Conservation (phyloP, 768 basidiomycete genomes). For the Candolleomyces aberdarensis region DNA sequence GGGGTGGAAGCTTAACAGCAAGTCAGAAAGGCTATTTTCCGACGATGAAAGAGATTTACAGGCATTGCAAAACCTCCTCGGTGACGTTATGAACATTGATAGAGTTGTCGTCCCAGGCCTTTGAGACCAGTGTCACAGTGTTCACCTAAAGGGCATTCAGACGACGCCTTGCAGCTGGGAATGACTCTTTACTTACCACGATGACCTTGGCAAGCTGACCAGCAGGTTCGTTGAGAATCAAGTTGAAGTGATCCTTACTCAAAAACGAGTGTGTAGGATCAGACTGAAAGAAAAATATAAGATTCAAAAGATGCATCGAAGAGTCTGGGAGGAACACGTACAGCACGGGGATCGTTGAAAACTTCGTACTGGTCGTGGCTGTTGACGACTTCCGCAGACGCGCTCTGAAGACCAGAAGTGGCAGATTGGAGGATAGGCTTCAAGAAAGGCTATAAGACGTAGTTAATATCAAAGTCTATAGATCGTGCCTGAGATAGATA, state of each 20-base stretch:
- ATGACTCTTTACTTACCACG: constrained; percentile 44
- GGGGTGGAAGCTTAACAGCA: constrained; percentile 66
- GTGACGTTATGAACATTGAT: constrained; percentile 53
- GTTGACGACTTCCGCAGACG: constrained; percentile 76
- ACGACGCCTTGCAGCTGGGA: background rate
- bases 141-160: constrained; percentile 40
- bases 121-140: constrained; percentile 64
- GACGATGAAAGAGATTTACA: constrained; percentile 42
- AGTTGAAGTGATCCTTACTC: constrained; percentile 86
- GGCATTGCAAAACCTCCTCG: constrained; percentile 63
- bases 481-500: background rate
- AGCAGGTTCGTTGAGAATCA: constrained; percentile 81
- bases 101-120: constrained; percentile 77
- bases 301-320: background rate
- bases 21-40: background rate
- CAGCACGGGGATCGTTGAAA: constrained; percentile 79
- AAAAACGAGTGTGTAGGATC: constrained; percentile 89
- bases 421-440: constrained; percentile 76
- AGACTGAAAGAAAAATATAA: constrained; percentile 40
- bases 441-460: constrained; percentile 58
- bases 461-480: background rate
- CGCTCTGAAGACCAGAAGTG: constrained; percentile 55
- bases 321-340: constrained; percentile 34
- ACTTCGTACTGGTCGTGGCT: constrained; percentile 83
- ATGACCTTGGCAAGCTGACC: constrained; percentile 70